Conservation (phyloP, 2,329 filamentous ascomycete species). For the Scortechinia acanthostroma region DNA sequence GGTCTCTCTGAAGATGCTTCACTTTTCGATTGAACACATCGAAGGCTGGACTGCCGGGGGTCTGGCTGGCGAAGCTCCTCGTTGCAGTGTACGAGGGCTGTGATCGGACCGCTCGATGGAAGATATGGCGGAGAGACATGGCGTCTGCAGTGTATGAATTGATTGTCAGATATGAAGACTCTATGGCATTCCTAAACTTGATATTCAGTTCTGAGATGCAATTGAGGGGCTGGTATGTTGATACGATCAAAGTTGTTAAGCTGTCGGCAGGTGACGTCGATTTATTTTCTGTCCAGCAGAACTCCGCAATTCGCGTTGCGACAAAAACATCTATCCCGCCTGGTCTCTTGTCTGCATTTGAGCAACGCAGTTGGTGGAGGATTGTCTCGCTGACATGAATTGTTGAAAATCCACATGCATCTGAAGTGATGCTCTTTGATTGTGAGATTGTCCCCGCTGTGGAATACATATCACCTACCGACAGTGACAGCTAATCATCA, state of each 20-base stretch:
- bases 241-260: neutral
- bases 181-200: neutral
- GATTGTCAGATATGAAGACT: too few relatives aligned
- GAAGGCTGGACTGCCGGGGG: conserved; percentile 27
- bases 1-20: conserved; percentile 59
- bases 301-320: too few relatives aligned
- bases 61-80: conserved; percentile 41
- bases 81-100: conserved; percentile 38
- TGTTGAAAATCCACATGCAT: too few relatives aligned
- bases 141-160: too few relatives aligned
- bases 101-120: neutral
- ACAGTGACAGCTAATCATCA: neutral
- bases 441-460: neutral
- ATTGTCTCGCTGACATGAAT: too few relatives aligned
- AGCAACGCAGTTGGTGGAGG: too few relatives aligned
- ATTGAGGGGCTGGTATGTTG: neutral
- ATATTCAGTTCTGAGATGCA: neutral
- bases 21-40: conserved; percentile 58
- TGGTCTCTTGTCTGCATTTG: too few relatives aligned
- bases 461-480: neutral
- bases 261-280: neutral
- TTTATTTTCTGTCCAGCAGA: too few relatives aligned
- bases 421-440: too few relatives aligned
- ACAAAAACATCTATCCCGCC: too few relatives aligned
- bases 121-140: neutral